A percentile compares a stretch with the other conserved stretches of the same genome.
These are phyloP conservation scores for Apiotrichum porosum DNA, from an alignment of 1,284 basidiomycete genomes.

Conservation along the genomic window DNA sequence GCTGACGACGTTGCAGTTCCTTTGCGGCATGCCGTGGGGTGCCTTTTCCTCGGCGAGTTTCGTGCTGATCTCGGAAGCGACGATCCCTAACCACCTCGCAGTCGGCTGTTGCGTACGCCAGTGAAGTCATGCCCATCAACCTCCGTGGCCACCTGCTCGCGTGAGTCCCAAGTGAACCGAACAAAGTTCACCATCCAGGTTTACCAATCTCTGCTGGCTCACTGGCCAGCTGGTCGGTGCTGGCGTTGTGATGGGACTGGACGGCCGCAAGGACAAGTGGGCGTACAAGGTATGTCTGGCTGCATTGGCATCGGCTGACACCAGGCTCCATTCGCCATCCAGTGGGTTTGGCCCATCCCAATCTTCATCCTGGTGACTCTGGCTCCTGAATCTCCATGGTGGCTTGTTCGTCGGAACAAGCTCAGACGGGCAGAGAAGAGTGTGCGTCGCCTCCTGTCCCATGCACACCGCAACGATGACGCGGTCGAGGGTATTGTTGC, in stretches of 20 bases:
- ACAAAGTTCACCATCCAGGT: too few relatives aligned
- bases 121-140: slow-evolving; percentile 41
- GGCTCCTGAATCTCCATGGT: slow-evolving; percentile 38
- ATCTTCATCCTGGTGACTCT: slow-evolving; percentile 15
- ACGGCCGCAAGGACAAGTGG: too few relatives aligned
- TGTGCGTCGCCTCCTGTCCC: slow-evolving; percentile 19
- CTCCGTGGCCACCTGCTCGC: slow-evolving; percentile 42
- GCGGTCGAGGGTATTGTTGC: slow-evolving; percentile 32
- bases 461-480: slow-evolving; percentile 17
- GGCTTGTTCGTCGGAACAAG: slow-evolving; percentile 25
- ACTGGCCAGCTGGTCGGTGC: slow-evolving; percentile 33
- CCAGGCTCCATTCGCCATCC: slow-evolving; percentile 46
- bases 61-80: too few relatives aligned
- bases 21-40: slow-evolving; percentile 48
- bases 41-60: slow-evolving; percentile 40
- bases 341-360: slow-evolving; percentile 48
- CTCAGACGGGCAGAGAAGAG: slow-evolving; percentile 24
- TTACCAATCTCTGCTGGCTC: slow-evolving; percentile 46
- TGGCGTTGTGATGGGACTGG: too few relatives aligned
- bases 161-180: too few relatives aligned
- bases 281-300: too few relatives aligned
- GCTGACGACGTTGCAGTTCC: too few relatives aligned
- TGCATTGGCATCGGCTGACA: too few relatives aligned
- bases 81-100: too few relatives aligned
- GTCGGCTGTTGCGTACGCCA: slow-evolving; percentile 36